Conservation (phyloP, 164 flowering plant genomes). For the Vitis labrusca region DNA sequence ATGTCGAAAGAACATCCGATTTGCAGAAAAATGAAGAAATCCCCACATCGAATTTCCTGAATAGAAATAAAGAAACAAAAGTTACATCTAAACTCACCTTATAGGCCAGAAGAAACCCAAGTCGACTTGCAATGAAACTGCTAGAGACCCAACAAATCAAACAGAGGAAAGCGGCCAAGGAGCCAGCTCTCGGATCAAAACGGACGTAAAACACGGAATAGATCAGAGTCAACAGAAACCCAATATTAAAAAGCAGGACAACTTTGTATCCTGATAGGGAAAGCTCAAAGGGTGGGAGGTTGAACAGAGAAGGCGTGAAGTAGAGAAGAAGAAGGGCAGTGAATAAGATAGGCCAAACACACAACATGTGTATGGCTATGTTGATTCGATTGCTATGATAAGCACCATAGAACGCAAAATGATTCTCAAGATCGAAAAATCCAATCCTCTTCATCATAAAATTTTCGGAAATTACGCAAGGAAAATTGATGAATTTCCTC, state of each 20-base stretch:
- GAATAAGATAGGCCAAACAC: constrained; percentile 84
- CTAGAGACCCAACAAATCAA: constrained; percentile 59
- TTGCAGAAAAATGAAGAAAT: constrained; percentile 5
- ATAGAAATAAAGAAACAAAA: background rate
- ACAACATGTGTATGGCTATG: constrained; percentile 57
- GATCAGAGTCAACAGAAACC: constrained; percentile 46
- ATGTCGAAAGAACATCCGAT: background rate
- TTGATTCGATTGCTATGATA: constrained; percentile 84
- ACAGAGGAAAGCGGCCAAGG: constrained; percentile 68
- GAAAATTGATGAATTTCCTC: background rate
- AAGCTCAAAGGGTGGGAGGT: constrained; percentile 17
- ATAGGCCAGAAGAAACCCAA: constrained; percentile 74
- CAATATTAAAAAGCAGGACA: constrained; percentile 42
- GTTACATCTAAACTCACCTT: constrained; percentile 43
- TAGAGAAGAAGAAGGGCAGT: constrained; percentile 43
- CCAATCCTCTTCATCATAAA: constrained; percentile 27
- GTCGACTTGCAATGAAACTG: constrained; percentile 39
- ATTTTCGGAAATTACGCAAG: background rate
- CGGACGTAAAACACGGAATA: constrained; percentile 53
- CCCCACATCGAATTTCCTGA: constrained; percentile 5
- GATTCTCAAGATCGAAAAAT: constrained; percentile 75
- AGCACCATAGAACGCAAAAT: constrained; percentile 84
- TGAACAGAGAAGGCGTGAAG: constrained; percentile 51
- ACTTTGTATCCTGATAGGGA: constrained; percentile 14
- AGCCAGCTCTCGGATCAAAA: constrained; percentile 75